Percentiles rank a stretch among this genome's conserved stretches.
These are phyloP conservation scores for Oryza nivara DNA, from an alignment of 176 grass and related monocot species.

Conservation along the genomic window DNA sequence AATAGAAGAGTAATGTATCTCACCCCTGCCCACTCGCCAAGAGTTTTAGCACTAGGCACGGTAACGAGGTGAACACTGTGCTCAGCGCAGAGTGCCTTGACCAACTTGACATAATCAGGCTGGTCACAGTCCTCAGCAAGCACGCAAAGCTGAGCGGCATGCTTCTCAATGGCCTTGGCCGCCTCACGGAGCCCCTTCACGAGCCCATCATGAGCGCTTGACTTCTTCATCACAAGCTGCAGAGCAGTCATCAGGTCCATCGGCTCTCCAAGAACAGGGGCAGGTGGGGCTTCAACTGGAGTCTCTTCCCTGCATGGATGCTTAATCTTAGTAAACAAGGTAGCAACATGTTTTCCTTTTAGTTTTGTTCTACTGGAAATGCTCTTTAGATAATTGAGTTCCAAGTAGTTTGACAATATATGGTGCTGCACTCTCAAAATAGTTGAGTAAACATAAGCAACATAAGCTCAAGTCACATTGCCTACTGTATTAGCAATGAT, in stretches of 20 bases:
- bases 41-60: slow-evolving; percentile 71
- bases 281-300: slow-evolving; percentile 24
- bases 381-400: neutral
- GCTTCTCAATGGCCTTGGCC: slow-evolving; percentile 76
- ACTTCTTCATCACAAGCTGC: slow-evolving; percentile 73
- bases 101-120: slow-evolving; percentile 77
- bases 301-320: slow-evolving; percentile 52
- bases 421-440: neutral
- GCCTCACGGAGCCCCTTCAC: slow-evolving; percentile 63
- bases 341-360: neutral
- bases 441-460: neutral
- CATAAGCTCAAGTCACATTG: neutral
- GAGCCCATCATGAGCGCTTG: slow-evolving; percentile 70
- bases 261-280: slow-evolving; percentile 62
- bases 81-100: slow-evolving; percentile 70
- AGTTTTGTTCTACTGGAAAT: neutral
- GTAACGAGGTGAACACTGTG: slow-evolving; percentile 78
- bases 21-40: slow-evolving; percentile 82
- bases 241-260: slow-evolving; percentile 83
- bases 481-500: neutral
- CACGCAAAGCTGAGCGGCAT: slow-evolving; percentile 64
- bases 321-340: neutral
- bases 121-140: slow-evolving; percentile 76
- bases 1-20: neutral
- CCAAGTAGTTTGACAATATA: neutral